A percentile compares a stretch with the other conserved stretches of the same genome.
Evolutionary conservation across 2,329 filamentous ascomycete genomes (phyloP).

Genomic region (Microcera coccophila): DNA sequence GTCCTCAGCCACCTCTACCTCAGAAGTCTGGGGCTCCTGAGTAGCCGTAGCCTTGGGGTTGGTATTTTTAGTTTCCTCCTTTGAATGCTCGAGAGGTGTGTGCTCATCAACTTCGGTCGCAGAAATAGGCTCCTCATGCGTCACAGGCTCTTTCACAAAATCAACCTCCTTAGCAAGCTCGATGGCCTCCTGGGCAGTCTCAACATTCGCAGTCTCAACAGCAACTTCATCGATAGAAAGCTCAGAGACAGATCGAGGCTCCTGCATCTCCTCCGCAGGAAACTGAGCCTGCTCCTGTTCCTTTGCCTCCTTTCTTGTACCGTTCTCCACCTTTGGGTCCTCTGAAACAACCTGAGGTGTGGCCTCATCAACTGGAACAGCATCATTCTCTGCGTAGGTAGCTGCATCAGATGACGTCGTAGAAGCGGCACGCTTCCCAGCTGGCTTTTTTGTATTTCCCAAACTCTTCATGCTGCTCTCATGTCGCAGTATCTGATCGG

Average conservation of each 20-base stretch:
- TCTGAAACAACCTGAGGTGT: constrained; percentile 7
- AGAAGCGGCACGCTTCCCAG: constrained; percentile 8
- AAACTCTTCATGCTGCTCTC: constrained; percentile 22
- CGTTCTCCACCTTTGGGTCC: constrained; percentile 11
- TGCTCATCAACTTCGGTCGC: constrained; percentile 13
- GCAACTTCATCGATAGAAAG: constrained; percentile 8
- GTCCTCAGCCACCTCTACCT: constrained; percentile 1
- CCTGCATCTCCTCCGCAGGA: constrained; percentile 5
- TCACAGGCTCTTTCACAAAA: constrained; percentile 6
- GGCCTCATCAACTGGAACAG: constrained; percentile 7
- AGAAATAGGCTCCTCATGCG: constrained; percentile 7
- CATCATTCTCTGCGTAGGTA: constrained; percentile 4
- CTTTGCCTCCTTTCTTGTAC: constrained; percentile 7
- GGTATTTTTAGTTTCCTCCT: constrained; percentile 1
- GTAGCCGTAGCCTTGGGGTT: constrained; percentile 3
- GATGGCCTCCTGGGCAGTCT: constrained; percentile 14
- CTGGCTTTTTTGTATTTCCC: constrained; percentile 22
- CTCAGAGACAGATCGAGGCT: constrained; percentile 7
- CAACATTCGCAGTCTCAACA: constrained; percentile 9
- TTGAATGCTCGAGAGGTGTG: constrained; percentile 4
- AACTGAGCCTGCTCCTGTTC: constrained; percentile 12
- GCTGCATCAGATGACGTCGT: constrained; percentile 8
- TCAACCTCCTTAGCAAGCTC: constrained; percentile 12
- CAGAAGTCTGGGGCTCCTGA: not conserved
- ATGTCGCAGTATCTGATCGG: constrained; percentile 17